Conservation (phyloP, 2,329 filamentous ascomycete species). For the Xylaria sp. region DNA sequence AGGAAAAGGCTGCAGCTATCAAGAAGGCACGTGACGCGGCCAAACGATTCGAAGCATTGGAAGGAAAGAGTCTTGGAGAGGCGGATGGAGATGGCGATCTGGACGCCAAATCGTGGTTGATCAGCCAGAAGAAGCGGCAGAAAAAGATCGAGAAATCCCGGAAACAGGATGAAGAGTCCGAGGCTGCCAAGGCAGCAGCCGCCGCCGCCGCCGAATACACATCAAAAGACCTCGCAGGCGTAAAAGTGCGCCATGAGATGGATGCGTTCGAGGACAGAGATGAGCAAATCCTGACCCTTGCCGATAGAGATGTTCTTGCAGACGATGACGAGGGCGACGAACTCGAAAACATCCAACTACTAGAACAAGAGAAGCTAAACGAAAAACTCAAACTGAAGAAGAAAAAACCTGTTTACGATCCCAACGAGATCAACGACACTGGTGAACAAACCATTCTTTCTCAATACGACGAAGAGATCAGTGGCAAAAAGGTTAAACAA, state of each 20-base stretch:
- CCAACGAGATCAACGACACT: slow-evolving; percentile 72
- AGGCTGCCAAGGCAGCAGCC: slow-evolving; percentile 71
- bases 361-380: slow-evolving; percentile 72
- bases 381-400: slow-evolving; percentile 88
- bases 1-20: slow-evolving; percentile 80
- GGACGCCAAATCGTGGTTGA: slow-evolving; percentile 86
- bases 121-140: slow-evolving; percentile 89
- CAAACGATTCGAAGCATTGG: slow-evolving; percentile 74
- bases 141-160: slow-evolving; percentile 85
- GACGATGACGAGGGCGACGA: slow-evolving; percentile 88
- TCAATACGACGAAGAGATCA: slow-evolving; percentile 95
- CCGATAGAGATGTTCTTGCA: slow-evolving; percentile 82
- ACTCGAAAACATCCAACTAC: slow-evolving; percentile 76
- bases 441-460: slow-evolving; percentile 73
- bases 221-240: slow-evolving; percentile 82
- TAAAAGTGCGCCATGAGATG: slow-evolving; percentile 90
- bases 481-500: slow-evolving; percentile 83
- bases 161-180: slow-evolving; percentile 75
- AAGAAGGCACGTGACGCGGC: slow-evolving; percentile 87
- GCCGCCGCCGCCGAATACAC: slow-evolving; percentile 75
- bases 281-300: slow-evolving; percentile 92
- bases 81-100: slow-evolving; percentile 66
- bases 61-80: slow-evolving; percentile 86
- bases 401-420: slow-evolving; percentile 87
- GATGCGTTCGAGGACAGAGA: slow-evolving; percentile 80